Percentiles rank a stretch among this genome's conserved stretches.
phyloP scores from a whole-genome alignment of 192 early-diverging fungal genomes.

The Lunasporangiospora selenospora region DNA sequence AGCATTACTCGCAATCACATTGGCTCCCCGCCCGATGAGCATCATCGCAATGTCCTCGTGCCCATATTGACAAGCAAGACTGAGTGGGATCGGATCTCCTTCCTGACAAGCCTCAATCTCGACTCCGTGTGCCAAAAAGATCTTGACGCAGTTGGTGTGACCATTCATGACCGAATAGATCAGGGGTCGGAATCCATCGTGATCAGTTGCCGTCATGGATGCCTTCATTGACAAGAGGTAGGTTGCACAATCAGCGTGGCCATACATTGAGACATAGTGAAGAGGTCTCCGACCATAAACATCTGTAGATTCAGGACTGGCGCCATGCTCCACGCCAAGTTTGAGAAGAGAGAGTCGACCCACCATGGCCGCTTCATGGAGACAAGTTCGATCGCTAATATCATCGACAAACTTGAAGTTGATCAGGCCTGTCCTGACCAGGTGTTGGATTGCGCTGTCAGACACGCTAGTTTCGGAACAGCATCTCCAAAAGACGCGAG shows the following conservation, averaged over 20 bases:
- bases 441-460: constrained; percentile 59
- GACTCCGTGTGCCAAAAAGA: constrained; percentile 73
- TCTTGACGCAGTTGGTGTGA: constrained; percentile 74
- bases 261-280: constrained; percentile 96
- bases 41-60: constrained; percentile 84
- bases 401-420: constrained; percentile 90
- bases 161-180: constrained; percentile 89
- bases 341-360: constrained; percentile 75
- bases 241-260: constrained; percentile 71
- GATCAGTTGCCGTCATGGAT: constrained; percentile 69
- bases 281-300: constrained; percentile 89
- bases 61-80: constrained; percentile 93
- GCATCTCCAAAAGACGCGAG: constrained; percentile 76
- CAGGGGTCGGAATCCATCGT: constrained; percentile 90
- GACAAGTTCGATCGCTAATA: constrained; percentile 88
- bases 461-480: constrained; percentile 60
- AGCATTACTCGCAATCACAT: constrained; percentile 69
- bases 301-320: constrained; percentile 71
- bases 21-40: constrained; percentile 78
- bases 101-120: constrained; percentile 66
- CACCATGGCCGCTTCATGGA: constrained; percentile 90
- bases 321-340: constrained; percentile 59
- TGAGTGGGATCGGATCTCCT: constrained; percentile 75
- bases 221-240: constrained; percentile 62
- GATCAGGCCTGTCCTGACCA: constrained; percentile 72